Evolutionary conservation across 805 yeast species (phyloP), one percentile per base, ranked within the genome.

Genomic region (Starmerella geochares): DNA sequence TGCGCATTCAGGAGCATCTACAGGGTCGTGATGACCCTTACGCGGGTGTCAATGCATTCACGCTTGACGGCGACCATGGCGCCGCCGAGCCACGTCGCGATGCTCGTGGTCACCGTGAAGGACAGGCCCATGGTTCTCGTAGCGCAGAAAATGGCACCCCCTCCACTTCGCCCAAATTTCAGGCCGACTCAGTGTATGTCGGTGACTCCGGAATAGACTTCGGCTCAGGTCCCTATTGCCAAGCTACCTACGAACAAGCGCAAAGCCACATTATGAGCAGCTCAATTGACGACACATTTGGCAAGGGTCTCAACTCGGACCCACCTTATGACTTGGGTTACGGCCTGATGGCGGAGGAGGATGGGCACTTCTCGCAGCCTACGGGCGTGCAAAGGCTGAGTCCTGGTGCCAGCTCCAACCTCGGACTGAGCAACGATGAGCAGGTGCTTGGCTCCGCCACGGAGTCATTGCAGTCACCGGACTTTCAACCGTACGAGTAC

Each of bases 401-500:
- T n/a, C 44, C 44, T 10, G 33, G 23, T 7, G 29, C 13, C 20
- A 23, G 14, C 29, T 27, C 33, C 3, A 27, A 27, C 44, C 13
- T 40, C 17, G 27, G 44, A 1, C 33, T 40, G 9, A 40, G 44
- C 23, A 27, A 27, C 5, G 44, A 40, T 11, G 33, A 27, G 8
- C 44, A 16, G 5, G n/a, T 8, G 3, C 17, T 19, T 25, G 44
- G 44, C 23, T 40, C 44, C 9, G 42, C 29, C 33, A 27, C 44
- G 2, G 39, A 21, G n/a, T 40, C 44, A 8, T 16, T 23, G 29
- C 42, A 40, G 24, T 40, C 44, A 3, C 44, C 44, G 4, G 44
- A 40, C n/a, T 27, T 17, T 13, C 44, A n/a, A 23, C 44, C 44
- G n/a, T 40, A 40, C 33, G 44, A 40, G 32, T 40, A 40, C 33